These are phyloP conservation scores for Porogramme epimiltina DNA, from an alignment of 1,284 basidiomycete genomes.

Conservation along the genomic window DNA sequence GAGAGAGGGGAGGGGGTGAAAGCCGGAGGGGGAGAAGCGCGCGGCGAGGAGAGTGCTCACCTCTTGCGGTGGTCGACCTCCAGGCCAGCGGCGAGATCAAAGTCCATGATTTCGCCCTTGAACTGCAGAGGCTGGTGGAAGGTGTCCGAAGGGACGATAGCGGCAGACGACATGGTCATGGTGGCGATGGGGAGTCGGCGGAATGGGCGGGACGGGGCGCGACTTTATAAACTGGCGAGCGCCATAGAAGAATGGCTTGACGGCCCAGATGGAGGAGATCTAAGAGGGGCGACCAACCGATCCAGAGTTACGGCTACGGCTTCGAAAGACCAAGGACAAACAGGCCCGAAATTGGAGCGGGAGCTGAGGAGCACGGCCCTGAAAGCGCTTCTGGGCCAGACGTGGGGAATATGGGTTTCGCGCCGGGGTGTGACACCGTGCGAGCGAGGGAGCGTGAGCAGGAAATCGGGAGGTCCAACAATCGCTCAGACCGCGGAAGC, in stretches of 20 bases:
- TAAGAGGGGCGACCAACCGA: conserved; percentile 21
- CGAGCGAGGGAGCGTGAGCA: conserved; percentile 16
- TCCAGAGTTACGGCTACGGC: conserved; percentile 22
- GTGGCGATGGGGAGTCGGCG: conserved; percentile 22
- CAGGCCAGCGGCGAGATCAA: conserved; percentile 59
- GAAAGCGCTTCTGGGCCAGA: conserved; percentile 28
- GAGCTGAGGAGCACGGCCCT: conserved; percentile 26
- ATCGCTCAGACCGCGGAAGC: conserved; percentile 20
- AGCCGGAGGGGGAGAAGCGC: too few species aligned
- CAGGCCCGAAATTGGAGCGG: conserved; percentile 27
- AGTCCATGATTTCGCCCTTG: conserved; percentile 68
- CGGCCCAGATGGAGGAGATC: conserved; percentile 29
- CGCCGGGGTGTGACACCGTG: conserved; percentile 29
- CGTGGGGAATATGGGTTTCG: conserved; percentile 18
- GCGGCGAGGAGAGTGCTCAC: conserved; percentile 19
- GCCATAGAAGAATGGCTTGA: conserved; percentile 26
- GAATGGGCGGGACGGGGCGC: conserved; percentile 21
- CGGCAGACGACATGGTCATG: conserved; percentile 38
- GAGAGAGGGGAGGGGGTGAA: background rate
- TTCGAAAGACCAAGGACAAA: conserved; percentile 15
- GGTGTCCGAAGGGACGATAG: conserved; percentile 24
- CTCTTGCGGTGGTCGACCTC: conserved; percentile 63
- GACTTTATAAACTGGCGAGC: conserved; percentile 17
- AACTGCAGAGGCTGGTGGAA: conserved; percentile 44
- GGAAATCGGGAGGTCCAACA: background rate